A percentile compares a stretch with the other conserved stretches of the same genome.
phyloP scores from a whole-genome alignment of 306 rosid species.

The Cucurbita pepo region DNA sequence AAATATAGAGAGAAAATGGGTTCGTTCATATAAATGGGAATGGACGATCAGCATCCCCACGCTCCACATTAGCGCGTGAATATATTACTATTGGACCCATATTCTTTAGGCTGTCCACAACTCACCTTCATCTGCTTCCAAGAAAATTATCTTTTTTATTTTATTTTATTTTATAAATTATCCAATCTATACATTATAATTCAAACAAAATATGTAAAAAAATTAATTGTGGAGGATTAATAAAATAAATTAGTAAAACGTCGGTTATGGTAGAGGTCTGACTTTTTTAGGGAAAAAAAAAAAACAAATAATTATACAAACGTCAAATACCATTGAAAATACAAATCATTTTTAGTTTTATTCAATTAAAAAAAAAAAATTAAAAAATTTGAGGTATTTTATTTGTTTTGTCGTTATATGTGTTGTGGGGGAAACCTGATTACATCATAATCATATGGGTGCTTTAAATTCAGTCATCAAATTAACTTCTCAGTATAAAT shows the following conservation, averaged over 20 bases:
- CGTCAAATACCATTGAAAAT: neutral
- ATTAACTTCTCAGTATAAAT: constrained; percentile 11
- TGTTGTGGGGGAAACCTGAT: neutral
- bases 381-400: constrained; percentile 20
- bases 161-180: too few species aligned
- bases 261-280: neutral
- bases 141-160: neutral
- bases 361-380: neutral
- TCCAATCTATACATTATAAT: neutral
- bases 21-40: too few species aligned
- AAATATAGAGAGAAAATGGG: too few species aligned
- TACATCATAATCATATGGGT: constrained; percentile 16
- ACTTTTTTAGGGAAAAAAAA: neutral
- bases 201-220: too few species aligned
- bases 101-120: constrained; percentile 3
- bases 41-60: neutral
- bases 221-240: neutral
- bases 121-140: neutral
- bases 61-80: constrained; percentile 2
- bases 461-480: neutral
- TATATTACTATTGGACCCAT: neutral
- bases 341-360: neutral
- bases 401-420: constrained; percentile 44
- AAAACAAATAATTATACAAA: neutral
- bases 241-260: neutral